Evolutionary conservation across 371 early-diverging fungal genomes (phyloP).

Genomic region (Coemansia sp.): DNA sequence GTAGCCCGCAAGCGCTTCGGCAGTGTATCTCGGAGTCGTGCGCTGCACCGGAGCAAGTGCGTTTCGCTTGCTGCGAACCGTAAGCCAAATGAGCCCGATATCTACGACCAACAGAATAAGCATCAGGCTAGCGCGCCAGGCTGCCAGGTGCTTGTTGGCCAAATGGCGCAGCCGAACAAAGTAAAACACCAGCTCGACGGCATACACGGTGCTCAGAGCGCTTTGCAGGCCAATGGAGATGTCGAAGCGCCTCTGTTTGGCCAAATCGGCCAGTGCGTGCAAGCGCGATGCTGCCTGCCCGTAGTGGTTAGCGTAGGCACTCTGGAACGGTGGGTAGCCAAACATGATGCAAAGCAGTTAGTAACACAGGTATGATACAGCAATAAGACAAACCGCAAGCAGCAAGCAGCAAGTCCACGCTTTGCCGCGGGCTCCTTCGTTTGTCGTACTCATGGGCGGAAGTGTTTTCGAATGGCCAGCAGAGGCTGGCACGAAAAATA

Average conservation of each 20-base stretch:
- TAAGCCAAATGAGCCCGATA: constrained; percentile 42
- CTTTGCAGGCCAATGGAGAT: constrained; percentile 46
- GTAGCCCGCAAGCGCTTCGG: constrained; percentile 1
- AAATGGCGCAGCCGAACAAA: constrained; percentile 38
- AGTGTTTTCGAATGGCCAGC: no score
- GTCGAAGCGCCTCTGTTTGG: constrained; percentile 31
- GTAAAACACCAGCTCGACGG: constrained; percentile 38
- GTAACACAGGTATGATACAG: not conserved
- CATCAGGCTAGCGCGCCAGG: constrained; percentile 48
- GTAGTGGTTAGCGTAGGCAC: constrained; percentile 10
- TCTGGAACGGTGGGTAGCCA: constrained; percentile 18
- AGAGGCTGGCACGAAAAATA: not conserved
- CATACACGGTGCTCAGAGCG: constrained; percentile 27
- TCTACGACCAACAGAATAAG: constrained; percentile 36
- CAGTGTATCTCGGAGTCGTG: not conserved
- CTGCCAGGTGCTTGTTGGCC: constrained; percentile 30
- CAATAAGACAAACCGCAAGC: no score
- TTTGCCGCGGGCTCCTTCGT: no score
- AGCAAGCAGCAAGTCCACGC: no score
- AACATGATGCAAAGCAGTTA: constrained; percentile 4
- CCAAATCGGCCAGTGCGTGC: constrained; percentile 2
- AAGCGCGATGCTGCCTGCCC: constrained; percentile 3
- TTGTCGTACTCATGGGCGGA: no score
- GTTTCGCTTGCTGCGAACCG: constrained; percentile 27
- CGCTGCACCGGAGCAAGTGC: not conserved